Conservation (phyloP, 2,329 filamentous ascomycete genomes). For the Sarocladiaceae sp. region DNA sequence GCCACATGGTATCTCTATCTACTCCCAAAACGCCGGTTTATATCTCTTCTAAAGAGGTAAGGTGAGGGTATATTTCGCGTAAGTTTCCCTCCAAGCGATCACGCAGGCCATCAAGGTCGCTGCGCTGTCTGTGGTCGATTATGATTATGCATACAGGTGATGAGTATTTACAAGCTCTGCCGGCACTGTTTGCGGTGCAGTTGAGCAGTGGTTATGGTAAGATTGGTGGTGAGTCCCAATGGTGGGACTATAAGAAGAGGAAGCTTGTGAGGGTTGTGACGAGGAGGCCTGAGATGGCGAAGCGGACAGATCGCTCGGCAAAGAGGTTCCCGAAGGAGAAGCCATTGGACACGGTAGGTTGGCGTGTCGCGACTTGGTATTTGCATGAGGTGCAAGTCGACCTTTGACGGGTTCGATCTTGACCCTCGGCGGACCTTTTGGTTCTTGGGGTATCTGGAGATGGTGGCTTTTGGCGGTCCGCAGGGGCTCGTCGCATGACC, state of each 20-base stretch:
- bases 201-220: neutral
- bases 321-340: neutral
- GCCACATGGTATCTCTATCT: conserved; percentile 5
- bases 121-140: too few species aligned
- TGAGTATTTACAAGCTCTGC: too few species aligned
- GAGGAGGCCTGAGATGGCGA: conserved; percentile 3
- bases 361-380: neutral
- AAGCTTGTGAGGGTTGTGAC: conserved; percentile 2
- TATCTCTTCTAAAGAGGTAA: neutral
- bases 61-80: conserved; percentile 3
- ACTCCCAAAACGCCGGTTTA: neutral
- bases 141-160: too few species aligned
- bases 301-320: conserved; percentile 1
- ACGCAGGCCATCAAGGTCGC: too few species aligned
- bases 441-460: neutral
- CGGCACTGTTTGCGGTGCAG: neutral
- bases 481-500: neutral
- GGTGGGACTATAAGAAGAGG: neutral
- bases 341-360: neutral
- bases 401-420: neutral
- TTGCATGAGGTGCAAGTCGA: conserved; percentile 1
- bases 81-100: too few species aligned
- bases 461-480: too few species aligned
- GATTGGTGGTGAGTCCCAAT: too few species aligned
- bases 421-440: neutral